Evolutionary conservation across 805 yeast genomes (phyloP), one percentile per base, ranked within the genome.

Genomic region (Zygotorulaspora sp.): DNA sequence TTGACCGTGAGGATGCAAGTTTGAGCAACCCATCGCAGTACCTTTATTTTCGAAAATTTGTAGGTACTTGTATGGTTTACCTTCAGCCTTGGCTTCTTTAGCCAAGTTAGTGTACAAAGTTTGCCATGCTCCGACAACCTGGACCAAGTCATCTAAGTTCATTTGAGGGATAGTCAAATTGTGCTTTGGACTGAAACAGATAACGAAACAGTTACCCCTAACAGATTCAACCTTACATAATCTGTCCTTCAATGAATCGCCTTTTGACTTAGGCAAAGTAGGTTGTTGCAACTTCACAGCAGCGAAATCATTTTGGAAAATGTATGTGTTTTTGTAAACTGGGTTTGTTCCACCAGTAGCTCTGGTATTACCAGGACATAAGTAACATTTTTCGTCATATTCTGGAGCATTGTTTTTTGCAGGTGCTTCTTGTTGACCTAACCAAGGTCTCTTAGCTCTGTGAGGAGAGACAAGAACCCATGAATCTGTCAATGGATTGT

Each of bases 1-100:
- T 62, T 82, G 90, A 18, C 89, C 86, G 53, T 82, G 90, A 6
- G 89, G 88, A 60, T 82, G 90, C 2, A 86, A 82, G 53, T 82
- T 82, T 3, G 87, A 80, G 53, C 89, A 82, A 26, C 89, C 89
- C 89, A 82, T 82, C 5, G 84, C 82, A 28, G 78, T 67, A 20
- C 89, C 89, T 59, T 82, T 82, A 57, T 82, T 82, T 57, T 82
- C 90, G 55, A 82, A 82, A 25, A 82, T 78, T 62, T 81, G 88
- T 43, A 81, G 61, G 59, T 82, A 80, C 45, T 69, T 68, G 54
- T 56, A 74, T 20, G 82, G 76, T 21, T 59, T 62, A 2, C 62
- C 58, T n/a, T 61, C 58, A 12, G 52, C 49, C 5, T 50, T 47
- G 5, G 62, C 62, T 44, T 71, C 70, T 10, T 45, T 45, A 27